These are phyloP conservation scores for Hemisphaericaspora xylanilytica DNA, from an alignment of 1,139 yeast genomes.

Conservation along the genomic window DNA sequence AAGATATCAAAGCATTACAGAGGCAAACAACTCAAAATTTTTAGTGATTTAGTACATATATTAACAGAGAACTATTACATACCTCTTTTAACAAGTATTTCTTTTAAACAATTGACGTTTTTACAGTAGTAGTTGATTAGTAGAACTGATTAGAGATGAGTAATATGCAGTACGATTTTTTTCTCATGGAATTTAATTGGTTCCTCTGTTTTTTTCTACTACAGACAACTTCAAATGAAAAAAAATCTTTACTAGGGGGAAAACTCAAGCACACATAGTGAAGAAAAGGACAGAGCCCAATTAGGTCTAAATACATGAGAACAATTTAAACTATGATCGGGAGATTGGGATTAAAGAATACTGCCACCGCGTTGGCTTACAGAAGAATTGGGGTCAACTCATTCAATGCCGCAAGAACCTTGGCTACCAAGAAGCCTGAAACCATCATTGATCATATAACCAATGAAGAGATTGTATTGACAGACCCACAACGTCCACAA, in stretches of 20 bases:
- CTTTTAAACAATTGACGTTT: neutral
- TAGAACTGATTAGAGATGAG: too few relatives aligned
- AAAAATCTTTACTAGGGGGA: constrained; percentile 2
- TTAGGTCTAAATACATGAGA: too few relatives aligned
- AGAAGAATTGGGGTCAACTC: neutral
- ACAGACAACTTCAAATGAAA: neutral
- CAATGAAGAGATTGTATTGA: constrained; percentile 41
- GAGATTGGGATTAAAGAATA: constrained; percentile 25
- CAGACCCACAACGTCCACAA: constrained; percentile 47
- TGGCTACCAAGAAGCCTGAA: constrained; percentile 13
- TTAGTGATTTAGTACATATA: too few relatives aligned
- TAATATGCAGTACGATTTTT: constrained; percentile 8
- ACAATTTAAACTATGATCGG: constrained; percentile 30
- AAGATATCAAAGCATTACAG: too few relatives aligned
- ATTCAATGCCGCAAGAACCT: neutral
- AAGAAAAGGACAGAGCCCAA: too few relatives aligned
- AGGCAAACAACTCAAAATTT: too few relatives aligned
- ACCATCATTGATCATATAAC: constrained; percentile 43
- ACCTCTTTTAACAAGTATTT: neutral
- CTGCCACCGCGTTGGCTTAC: neutral
- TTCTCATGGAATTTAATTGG: constrained; percentile 25
- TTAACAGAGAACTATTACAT: too few relatives aligned
- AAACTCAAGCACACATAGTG: too few relatives aligned
- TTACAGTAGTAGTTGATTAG: neutral
- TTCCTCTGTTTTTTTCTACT: constrained; percentile 7